These are phyloP conservation scores for Prunella vulgaris DNA, from an alignment of 257 asterid species.

Conservation along the genomic window DNA sequence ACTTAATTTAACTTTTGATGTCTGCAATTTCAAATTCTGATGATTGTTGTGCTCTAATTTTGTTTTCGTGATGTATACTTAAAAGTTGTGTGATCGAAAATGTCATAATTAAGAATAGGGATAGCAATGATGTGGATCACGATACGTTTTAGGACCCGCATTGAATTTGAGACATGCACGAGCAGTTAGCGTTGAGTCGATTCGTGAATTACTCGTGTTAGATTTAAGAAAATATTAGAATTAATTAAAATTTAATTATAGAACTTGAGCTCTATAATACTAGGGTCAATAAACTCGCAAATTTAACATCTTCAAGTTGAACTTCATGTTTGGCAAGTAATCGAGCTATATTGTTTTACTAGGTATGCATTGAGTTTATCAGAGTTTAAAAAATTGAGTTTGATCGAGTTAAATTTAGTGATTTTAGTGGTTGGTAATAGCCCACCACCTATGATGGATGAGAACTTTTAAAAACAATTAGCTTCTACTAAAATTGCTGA, in stretches of 20 bases:
- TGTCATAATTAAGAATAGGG: not conserved
- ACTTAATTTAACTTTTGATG: slow-evolving; percentile 8
- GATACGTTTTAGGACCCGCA: not conserved
- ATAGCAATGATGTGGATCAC: no score
- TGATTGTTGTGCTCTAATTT: not conserved
- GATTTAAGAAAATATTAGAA: not conserved
- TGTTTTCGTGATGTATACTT: not conserved
- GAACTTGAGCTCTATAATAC: not conserved
- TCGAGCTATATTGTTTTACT: not conserved
- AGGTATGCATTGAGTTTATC: not conserved
- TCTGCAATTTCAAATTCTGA: slow-evolving; percentile 13
- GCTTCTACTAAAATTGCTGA: no score
- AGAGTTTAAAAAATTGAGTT: not conserved
- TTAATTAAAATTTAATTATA: not conserved
- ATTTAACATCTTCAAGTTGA: not conserved
- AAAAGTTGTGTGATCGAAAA: not conserved
- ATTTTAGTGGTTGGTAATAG: no score
- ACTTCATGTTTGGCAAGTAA: not conserved
- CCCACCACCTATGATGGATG: no score
- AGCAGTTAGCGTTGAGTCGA: no score
- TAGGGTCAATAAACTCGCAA: not conserved
- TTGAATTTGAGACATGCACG: not conserved
- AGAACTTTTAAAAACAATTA: no score
- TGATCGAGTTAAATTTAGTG: not conserved
- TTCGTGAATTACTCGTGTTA: not conserved